phyloP scores from a whole-genome alignment of 2,329 filamentous ascomycete genomes.

The Exserohilum rostratum region DNA sequence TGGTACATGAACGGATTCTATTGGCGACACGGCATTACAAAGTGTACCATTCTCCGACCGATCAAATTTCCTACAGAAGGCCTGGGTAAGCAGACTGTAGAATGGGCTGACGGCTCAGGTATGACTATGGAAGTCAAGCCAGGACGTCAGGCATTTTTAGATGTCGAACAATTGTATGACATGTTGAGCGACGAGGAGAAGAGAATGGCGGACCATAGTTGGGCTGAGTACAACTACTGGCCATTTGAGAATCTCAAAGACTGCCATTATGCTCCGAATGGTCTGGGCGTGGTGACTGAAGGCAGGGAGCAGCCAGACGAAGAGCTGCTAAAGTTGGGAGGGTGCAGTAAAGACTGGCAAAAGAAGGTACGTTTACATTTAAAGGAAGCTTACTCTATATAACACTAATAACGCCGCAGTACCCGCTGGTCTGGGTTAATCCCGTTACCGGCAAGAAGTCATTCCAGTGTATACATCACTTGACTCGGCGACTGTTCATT shows the following conservation, averaged over 20 bases:
- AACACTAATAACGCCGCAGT: background rate
- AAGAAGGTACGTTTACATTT: background rate
- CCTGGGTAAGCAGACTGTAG: background rate
- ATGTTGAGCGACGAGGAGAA: slow-evolving; percentile 8
- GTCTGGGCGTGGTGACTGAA: slow-evolving; percentile 2
- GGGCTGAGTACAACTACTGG: slow-evolving; percentile 4
- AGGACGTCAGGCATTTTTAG: slow-evolving; percentile 1
- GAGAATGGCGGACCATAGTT: slow-evolving; percentile 1
- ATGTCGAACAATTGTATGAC: slow-evolving; percentile 6
- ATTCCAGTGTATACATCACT: slow-evolving; percentile 1
- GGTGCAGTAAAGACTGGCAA: slow-evolving; percentile 2
- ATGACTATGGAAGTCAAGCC: slow-evolving; percentile 4
- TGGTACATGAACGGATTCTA: slow-evolving; percentile 6
- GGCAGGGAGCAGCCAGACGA: slow-evolving; percentile 4
- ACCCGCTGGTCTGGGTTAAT: slow-evolving; percentile 3
- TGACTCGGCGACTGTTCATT: slow-evolving; percentile 1
- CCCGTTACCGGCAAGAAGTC: slow-evolving; percentile 2
- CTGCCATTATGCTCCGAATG: slow-evolving; percentile 3
- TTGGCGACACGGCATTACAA: background rate
- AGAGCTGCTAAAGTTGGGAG: background rate
- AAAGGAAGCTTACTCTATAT: background rate
- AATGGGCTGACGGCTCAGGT: slow-evolving; percentile 4
- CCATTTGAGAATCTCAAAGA: slow-evolving; percentile 3
- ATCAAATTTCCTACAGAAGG: slow-evolving; percentile 3
- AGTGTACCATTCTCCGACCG: slow-evolving; percentile 3